phyloP scores from a whole-genome alignment of 73 alveolate genomes.

The Stentor coeruleus region DNA sequence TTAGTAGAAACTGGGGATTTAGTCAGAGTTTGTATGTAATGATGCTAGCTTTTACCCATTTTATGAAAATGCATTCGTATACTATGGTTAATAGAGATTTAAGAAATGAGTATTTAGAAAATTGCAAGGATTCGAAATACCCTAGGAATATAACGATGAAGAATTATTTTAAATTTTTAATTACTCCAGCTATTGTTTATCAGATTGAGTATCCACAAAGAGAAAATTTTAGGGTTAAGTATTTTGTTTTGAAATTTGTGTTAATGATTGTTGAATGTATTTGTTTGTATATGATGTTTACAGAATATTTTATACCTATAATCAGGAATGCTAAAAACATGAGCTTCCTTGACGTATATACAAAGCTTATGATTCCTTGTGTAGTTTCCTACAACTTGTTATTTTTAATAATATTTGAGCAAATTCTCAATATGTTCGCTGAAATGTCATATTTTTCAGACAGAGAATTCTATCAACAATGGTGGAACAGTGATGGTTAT shows the following conservation, averaged over 20 bases:
- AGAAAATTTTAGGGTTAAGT: background rate
- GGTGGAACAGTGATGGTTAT: conserved; percentile 12
- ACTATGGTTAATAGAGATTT: background rate
- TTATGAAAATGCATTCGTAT: conserved; percentile 2
- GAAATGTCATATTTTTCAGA: conserved; percentile 47
- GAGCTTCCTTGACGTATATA: background rate
- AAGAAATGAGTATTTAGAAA: background rate
- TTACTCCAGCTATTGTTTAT: background rate
- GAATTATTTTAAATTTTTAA: background rate
- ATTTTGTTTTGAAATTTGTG: background rate
- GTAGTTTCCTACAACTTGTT: background rate
- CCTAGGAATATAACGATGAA: background rate
- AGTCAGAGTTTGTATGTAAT: background rate
- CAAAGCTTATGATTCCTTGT: conserved; percentile 1
- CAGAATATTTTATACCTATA: background rate
- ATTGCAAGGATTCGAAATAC: background rate
- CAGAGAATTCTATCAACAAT: conserved; percentile 47
- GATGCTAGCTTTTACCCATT: background rate
- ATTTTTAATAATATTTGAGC: conserved; percentile 36
- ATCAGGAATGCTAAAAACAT: background rate
- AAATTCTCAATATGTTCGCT: conserved; percentile 35
- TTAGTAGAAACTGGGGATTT: background rate
- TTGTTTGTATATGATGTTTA: background rate
- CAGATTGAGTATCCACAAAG: background rate
- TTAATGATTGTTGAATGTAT: background rate